Evolutionary conservation across 108 stramenopile genomes (phyloP).

Genomic region (Seminavis robusta): DNA sequence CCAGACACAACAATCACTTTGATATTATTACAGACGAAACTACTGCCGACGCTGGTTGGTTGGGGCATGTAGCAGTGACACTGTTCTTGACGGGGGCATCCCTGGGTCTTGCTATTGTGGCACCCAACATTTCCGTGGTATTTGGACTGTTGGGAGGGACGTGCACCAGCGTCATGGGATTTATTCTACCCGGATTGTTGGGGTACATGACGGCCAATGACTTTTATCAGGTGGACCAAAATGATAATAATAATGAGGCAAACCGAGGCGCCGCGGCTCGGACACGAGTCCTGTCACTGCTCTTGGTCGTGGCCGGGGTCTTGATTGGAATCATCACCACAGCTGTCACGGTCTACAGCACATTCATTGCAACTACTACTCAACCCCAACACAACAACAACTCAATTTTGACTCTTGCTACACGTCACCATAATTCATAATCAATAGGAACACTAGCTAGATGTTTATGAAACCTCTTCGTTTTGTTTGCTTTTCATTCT

Average conservation of each 20-base stretch:
- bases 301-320: constrained; percentile 54
- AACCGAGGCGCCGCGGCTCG: not conserved
- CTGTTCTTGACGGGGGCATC: constrained; percentile 49
- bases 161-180: constrained; percentile 58
- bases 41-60: not conserved
- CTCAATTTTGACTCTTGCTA: no score
- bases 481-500: no score
- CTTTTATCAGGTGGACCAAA: constrained; percentile 23
- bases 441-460: no score
- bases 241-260: constrained; percentile 4
- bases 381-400: no score
- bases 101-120: constrained; percentile 55
- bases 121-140: constrained; percentile 71
- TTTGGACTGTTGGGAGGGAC: constrained; percentile 81
- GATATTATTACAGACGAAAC: not conserved
- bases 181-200: constrained; percentile 70
- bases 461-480: no score
- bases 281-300: constrained; percentile 24
- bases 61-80: constrained; percentile 20
- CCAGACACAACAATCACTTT: not conserved
- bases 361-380: not conserved
- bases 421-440: no score
- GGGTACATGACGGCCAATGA: constrained; percentile 16
- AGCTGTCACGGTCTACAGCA: constrained; percentile 54
- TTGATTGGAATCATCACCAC: constrained; percentile 62